Base-by-base conservation (phyloP, 1,284 basidiomycete species). In the Ceratobasidium sp. region DNA sequence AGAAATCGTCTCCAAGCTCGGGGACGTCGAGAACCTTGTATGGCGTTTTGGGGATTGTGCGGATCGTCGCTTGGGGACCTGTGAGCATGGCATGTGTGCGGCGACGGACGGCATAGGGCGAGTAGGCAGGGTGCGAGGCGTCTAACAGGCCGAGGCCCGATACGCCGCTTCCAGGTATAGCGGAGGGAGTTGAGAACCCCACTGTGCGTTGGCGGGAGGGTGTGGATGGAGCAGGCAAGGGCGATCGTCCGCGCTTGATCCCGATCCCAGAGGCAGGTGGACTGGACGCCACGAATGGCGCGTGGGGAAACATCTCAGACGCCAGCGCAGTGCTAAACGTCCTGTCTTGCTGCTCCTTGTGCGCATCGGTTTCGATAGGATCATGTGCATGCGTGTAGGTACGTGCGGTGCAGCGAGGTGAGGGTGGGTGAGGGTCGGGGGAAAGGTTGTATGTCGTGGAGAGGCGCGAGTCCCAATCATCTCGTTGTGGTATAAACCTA, bases 21-120 rank as follows among this genome's bases (percentile, higher is more conserved):
- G 97, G 98, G 1, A 97, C 98, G 80, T 99, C 97, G 26, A 99
- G 87, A 0, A 99, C 97, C 76, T 98, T 92, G 84, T 97, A 99
- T 0, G 98, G 98, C 0, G 97, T 98, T 80, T 97, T 96, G 82
- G 92, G 93, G 0, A 98, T 91, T 74, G 87, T 90, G 41, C 97
- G 88, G 1, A 94, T 86, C 66, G 91, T 86, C 72, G 94, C 90
- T 38, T 93, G 87, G 0, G 96, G 95, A 69, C 90, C 64, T 26
- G 64, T 67, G 9, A 67, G 26, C 64, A 67, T 67, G 18, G 64
- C 64, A 26, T 67, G 64, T 16, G 64, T 67, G 8, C 64, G 50
- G 18, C 64, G 32, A 21, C 64, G 64, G 18, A 67, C 64, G 18
- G 32, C 32, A 30, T 67, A 67, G 23, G 64, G 64, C n/a, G 64